Percentiles rank a stretch among this genome's conserved stretches.
phyloP scores from a whole-genome alignment of 2,329 filamentous ascomycete species.

The Stemphylium vesicarium region DNA sequence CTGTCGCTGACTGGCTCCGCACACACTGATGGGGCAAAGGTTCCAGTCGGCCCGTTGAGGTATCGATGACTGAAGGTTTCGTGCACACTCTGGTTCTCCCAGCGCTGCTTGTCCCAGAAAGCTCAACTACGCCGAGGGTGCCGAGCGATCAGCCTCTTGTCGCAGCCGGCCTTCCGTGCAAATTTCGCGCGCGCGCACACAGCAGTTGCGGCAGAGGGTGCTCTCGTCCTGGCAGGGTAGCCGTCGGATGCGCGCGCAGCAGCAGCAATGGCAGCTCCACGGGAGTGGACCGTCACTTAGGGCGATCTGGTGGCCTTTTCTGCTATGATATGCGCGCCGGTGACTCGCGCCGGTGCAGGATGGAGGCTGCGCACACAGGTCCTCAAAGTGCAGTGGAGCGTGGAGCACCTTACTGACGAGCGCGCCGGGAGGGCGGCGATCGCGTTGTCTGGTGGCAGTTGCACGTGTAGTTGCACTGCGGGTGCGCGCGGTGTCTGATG shows the following conservation, averaged over 20 bases:
- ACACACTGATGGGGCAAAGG: constrained; percentile 14
- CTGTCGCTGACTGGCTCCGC: constrained; percentile 23
- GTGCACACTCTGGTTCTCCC: constrained; percentile 29
- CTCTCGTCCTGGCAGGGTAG: neutral
- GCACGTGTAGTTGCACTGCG: constrained; percentile 44
- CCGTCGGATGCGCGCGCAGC: constrained; percentile 8
- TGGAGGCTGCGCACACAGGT: constrained; percentile 8
- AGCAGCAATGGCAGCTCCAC: constrained; percentile 7
- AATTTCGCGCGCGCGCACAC: neutral
- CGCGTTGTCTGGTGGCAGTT: constrained; percentile 30
- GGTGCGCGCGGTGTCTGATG: constrained; percentile 25
- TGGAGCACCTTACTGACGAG: constrained; percentile 21
- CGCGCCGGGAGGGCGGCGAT: constrained; percentile 25
- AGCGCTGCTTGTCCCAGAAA: constrained; percentile 32
- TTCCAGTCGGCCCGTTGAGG: constrained; percentile 44
- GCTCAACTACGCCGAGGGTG: constrained; percentile 43
- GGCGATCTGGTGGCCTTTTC: constrained; percentile 21
- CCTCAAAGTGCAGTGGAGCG: constrained; percentile 3
- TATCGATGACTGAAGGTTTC: constrained; percentile 30
- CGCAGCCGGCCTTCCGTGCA: constrained; percentile 39
- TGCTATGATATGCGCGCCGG: constrained; percentile 19
- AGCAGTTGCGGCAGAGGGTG: neutral
- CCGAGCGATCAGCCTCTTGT: constrained; percentile 45
- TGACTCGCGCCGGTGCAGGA: constrained; percentile 21
- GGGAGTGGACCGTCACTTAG: constrained; percentile 12